These are phyloP conservation scores for Apiospora phragmitis DNA, from an alignment of 2,329 filamentous ascomycete species.

Conservation along the genomic window DNA sequence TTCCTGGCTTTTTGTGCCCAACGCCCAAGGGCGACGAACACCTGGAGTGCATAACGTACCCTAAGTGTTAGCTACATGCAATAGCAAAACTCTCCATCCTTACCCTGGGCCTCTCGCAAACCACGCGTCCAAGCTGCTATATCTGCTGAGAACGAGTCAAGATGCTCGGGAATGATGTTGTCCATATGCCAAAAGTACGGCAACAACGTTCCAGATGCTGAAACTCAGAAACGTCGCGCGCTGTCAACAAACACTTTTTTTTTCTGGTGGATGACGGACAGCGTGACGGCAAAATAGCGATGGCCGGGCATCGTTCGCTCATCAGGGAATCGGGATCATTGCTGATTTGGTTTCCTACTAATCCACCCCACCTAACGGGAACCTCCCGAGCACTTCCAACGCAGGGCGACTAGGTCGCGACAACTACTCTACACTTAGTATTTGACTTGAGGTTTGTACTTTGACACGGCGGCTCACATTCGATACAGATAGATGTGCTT, in stretches of 20 bases:
- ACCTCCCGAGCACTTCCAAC: neutral
- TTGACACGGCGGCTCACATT: neutral
- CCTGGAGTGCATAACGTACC: slow-evolving; percentile 1
- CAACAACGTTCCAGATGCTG: neutral
- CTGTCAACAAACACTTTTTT: neutral
- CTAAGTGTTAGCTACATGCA: neutral
- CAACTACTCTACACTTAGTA: no score
- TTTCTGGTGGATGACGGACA: neutral
- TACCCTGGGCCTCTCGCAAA: neutral
- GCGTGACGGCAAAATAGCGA: neutral
- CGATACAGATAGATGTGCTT: neutral
- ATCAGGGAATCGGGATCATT: neutral
- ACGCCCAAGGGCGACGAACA: neutral
- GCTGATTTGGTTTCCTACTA: neutral
- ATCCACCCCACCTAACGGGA: neutral
- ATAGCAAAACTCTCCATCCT: neutral
- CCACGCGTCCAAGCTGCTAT: neutral
- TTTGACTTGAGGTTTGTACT: neutral
- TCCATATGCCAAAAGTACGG: neutral
- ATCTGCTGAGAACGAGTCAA: neutral
- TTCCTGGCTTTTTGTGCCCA: neutral
- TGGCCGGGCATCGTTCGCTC: neutral
- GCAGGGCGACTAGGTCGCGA: neutral
- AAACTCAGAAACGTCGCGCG: neutral
- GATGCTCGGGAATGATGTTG: neutral